A percentile compares a stretch with the other conserved stretches of the same genome.
These are phyloP conservation scores for Tolypocladium cylindrosporum DNA, from an alignment of 2,329 filamentous ascomycete species.

Conservation along the genomic window DNA sequence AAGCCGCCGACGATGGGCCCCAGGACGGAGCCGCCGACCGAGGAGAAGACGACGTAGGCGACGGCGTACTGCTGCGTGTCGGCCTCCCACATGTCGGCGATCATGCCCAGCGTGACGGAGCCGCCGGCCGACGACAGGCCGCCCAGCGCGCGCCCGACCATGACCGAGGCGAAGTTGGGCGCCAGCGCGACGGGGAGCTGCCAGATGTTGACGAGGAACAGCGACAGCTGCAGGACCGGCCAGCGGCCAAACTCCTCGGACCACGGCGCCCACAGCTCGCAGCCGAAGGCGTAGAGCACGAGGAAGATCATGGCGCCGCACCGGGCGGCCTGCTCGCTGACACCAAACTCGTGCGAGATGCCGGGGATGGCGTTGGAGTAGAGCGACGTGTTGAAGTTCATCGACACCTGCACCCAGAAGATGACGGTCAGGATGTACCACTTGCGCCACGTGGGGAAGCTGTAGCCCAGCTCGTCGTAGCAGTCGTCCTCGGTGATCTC, in stretches of 20 bases:
- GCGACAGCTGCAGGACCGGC: slow-evolving; percentile 61
- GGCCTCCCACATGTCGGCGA: slow-evolving; percentile 63
- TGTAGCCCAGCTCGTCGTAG: slow-evolving; percentile 55
- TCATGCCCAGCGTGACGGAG: slow-evolving; percentile 65
- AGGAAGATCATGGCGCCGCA: slow-evolving; percentile 71
- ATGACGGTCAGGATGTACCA: slow-evolving; percentile 66
- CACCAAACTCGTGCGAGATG: slow-evolving; percentile 56
- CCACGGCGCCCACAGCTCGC: slow-evolving; percentile 83
- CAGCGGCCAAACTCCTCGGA: slow-evolving; percentile 73
- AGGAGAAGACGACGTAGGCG: slow-evolving; percentile 68
- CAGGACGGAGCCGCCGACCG: slow-evolving; percentile 65
- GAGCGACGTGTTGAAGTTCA: slow-evolving; percentile 70
- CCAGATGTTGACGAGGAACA: slow-evolving; percentile 70
- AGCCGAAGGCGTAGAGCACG: slow-evolving; percentile 73
- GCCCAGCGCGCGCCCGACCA: slow-evolving; percentile 61
- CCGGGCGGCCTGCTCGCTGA: slow-evolving; percentile 59
- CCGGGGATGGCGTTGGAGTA: slow-evolving; percentile 61
- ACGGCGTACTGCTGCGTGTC: slow-evolving; percentile 67
- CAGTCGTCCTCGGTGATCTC: slow-evolving; percentile 49
- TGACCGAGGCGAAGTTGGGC: slow-evolving; percentile 59
- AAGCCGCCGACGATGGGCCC: slow-evolving; percentile 75
- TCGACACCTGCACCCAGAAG: slow-evolving; percentile 63
- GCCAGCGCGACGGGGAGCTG: slow-evolving; percentile 64
- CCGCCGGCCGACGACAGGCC: slow-evolving; percentile 63
- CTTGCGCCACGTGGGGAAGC: slow-evolving; percentile 52